Evolutionary conservation across 2,329 filamentous ascomycete species (phyloP), one percentile per base, ranked within the genome.

Genomic region (Ophiostoma australiae): DNA sequence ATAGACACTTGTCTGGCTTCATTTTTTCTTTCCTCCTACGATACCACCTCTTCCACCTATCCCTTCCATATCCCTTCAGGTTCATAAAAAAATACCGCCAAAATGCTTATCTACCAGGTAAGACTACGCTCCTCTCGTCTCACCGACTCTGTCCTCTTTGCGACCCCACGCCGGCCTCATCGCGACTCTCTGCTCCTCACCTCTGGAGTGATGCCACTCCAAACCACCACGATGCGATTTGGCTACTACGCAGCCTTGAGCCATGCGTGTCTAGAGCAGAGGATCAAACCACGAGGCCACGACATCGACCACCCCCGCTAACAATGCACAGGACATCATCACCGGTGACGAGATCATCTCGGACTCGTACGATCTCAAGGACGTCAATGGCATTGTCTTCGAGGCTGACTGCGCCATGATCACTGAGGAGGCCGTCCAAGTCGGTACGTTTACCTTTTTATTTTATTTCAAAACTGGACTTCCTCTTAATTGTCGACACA

Each of bases 271-370:
- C 4, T 7, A 48, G 44, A 8, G 44, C 20, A 27, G 20, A 13
- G 33, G 58, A 31, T 17, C 0, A 39, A 20, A 27, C 17, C 17
- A 23, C 63, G 63, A 37, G 33, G 31, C 63, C 17, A n/a, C 35
- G 5, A 20, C 33, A 33, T 1, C 35, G 41, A 8, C 15, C 5
- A 58, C 15, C 39, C 37, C 33, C 13, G 37, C 68, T 70, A 61
- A 70, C 68, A 33, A 23, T 15, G 5, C 52, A 39, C 78, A 99
- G 95, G 95, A 99, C 81, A 84, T 95, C 78, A 81, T 97, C 83
- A 91, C 88, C 82, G 92, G 85, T 76, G 94, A 97, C 84, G 95
- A 99, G 90, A 87, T 99, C 82, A 90, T 98, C 89, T 96, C 95
- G 79, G 94, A 98, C 85, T 95, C 91, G 77, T 97, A 90, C 85